Evolutionary conservation across 2,329 filamentous ascomycete genomes (phyloP).

Genomic region (Diplocarpon rosae): DNA sequence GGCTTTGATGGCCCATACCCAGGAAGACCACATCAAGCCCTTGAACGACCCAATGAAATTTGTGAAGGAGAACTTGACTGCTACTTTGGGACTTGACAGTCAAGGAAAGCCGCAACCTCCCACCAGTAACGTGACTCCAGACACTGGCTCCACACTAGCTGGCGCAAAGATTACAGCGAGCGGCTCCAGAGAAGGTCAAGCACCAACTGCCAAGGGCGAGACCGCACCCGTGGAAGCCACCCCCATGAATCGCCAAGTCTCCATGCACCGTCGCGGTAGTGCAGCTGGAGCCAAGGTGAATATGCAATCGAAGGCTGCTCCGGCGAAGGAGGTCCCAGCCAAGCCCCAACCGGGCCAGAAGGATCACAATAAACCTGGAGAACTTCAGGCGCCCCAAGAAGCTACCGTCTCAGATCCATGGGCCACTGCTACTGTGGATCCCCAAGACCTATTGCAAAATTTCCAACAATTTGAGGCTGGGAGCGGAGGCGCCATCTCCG

Average conservation of each 20-base stretch:
- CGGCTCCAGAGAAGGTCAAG: slow-evolving; percentile 30
- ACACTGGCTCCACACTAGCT: slow-evolving; percentile 27
- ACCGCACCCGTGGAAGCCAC: slow-evolving; percentile 29
- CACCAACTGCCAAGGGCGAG: slow-evolving; percentile 31
- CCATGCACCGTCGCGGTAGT: slow-evolving; percentile 41
- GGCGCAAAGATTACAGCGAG: slow-evolving; percentile 23
- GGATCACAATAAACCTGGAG: slow-evolving; percentile 17
- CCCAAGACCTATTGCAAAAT: slow-evolving; percentile 36
- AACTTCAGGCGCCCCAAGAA: slow-evolving; percentile 22
- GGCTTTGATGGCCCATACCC: slow-evolving; percentile 39
- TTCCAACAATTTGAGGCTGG: slow-evolving; percentile 33
- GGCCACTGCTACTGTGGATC: slow-evolving; percentile 41
- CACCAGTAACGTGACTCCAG: neutral
- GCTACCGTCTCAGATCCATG: slow-evolving; percentile 23
- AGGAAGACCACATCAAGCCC: slow-evolving; percentile 50
- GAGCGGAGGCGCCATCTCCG: slow-evolving; percentile 38
- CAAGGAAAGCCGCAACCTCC: slow-evolving; percentile 32
- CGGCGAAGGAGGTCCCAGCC: slow-evolving; percentile 13
- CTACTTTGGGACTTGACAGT: slow-evolving; percentile 39
- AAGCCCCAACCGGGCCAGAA: slow-evolving; percentile 21
- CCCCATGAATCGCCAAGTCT: slow-evolving; percentile 37
- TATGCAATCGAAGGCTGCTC: slow-evolving; percentile 13
- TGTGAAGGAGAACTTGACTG: slow-evolving; percentile 37
- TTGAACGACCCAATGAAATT: slow-evolving; percentile 44
- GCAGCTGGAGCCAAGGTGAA: slow-evolving; percentile 31